A percentile compares a stretch with the other conserved stretches of the same genome.
These are phyloP conservation scores for Buddleja alternifolia DNA, from an alignment of 257 asterid species.

Conservation along the genomic window DNA sequence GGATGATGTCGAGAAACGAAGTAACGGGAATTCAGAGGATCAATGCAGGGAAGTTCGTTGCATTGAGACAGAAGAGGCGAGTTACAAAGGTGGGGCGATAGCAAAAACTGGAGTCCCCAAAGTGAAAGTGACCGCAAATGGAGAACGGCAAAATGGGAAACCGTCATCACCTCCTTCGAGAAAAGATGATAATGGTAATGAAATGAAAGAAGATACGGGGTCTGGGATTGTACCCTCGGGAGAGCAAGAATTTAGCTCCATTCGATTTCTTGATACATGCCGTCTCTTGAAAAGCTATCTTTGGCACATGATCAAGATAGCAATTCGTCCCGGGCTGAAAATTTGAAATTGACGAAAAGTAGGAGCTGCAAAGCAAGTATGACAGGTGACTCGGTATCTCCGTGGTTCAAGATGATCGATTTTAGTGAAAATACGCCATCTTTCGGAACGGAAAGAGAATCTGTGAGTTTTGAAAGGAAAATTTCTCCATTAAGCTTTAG, in stretches of 20 bases:
- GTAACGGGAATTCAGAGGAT: slow-evolving; percentile 70
- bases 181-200: slow-evolving; percentile 37
- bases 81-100: slow-evolving; percentile 27
- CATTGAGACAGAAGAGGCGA: slow-evolving; percentile 58
- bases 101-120: slow-evolving; percentile 35
- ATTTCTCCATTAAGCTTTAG: slow-evolving; percentile 43
- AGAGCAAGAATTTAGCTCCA: slow-evolving; percentile 50
- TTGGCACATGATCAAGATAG: slow-evolving; percentile 39
- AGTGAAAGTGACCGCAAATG: slow-evolving; percentile 25
- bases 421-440: slow-evolving; percentile 49
- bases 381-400: slow-evolving; percentile 39
- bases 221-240: slow-evolving; percentile 24
- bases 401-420: slow-evolving; percentile 46
- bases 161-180: slow-evolving; percentile 33
- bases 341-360: slow-evolving; percentile 56
- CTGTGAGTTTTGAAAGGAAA: slow-evolving; percentile 46
- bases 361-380: slow-evolving; percentile 76
- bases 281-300: slow-evolving; percentile 44
- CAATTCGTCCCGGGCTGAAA: slow-evolving; percentile 37
- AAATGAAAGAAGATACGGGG: slow-evolving; percentile 35
- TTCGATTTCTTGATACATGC: slow-evolving; percentile 38
- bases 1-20: slow-evolving; percentile 81
- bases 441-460: slow-evolving; percentile 51
- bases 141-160: slow-evolving; percentile 24
- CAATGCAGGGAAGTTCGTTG: slow-evolving; percentile 83